Evolutionary conservation across 1,284 basidiomycete species (phyloP).

Genomic region (Ganoderma multipileum): DNA sequence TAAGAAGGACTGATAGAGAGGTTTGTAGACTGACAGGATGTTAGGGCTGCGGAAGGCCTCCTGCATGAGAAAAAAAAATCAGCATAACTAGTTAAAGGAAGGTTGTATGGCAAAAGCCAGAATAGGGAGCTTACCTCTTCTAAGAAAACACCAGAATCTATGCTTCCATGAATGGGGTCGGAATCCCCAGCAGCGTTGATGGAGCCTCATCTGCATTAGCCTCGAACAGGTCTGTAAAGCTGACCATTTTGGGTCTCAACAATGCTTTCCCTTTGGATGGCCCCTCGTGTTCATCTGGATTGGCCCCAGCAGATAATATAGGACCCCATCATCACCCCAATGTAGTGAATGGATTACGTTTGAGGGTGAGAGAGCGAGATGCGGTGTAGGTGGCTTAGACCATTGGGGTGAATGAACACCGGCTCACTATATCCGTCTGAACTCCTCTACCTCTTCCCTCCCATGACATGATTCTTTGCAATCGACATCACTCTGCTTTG

Average conservation of each 20-base stretch:
- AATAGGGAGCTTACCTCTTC: slow-evolving; percentile 29
- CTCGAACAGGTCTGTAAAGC: slow-evolving; percentile 37
- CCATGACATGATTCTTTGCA: slow-evolving; percentile 8
- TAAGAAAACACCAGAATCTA: slow-evolving; percentile 27
- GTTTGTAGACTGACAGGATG: slow-evolving; percentile 29
- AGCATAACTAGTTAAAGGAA: slow-evolving; percentile 13
- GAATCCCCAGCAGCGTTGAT: slow-evolving; percentile 7
- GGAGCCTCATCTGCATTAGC: slow-evolving; percentile 22
- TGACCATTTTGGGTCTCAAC: slow-evolving; percentile 31
- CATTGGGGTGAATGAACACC: slow-evolving; percentile 40
- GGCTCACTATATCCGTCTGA: slow-evolving; percentile 22
- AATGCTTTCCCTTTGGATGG: slow-evolving; percentile 18
- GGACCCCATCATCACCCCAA: slow-evolving; percentile 60
- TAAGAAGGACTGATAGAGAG: slow-evolving; percentile 29
- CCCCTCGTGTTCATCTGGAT: slow-evolving; percentile 30
- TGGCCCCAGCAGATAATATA: slow-evolving; percentile 21
- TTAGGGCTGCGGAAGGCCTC: slow-evolving; percentile 29
- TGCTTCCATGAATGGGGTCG: slow-evolving; percentile 19
- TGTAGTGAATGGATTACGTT: slow-evolving; percentile 60
- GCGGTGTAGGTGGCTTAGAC: slow-evolving; percentile 29
- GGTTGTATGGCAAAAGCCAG: slow-evolving; percentile 16
- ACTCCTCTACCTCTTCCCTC: slow-evolving; percentile 33
- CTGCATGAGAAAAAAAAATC: slow-evolving; percentile 16
- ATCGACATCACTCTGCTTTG: slow-evolving; percentile 2
- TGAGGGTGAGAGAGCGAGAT: slow-evolving; percentile 43